Conservation (phyloP, 2,329 filamentous ascomycete species). For the Ophiostoma ips region DNA sequence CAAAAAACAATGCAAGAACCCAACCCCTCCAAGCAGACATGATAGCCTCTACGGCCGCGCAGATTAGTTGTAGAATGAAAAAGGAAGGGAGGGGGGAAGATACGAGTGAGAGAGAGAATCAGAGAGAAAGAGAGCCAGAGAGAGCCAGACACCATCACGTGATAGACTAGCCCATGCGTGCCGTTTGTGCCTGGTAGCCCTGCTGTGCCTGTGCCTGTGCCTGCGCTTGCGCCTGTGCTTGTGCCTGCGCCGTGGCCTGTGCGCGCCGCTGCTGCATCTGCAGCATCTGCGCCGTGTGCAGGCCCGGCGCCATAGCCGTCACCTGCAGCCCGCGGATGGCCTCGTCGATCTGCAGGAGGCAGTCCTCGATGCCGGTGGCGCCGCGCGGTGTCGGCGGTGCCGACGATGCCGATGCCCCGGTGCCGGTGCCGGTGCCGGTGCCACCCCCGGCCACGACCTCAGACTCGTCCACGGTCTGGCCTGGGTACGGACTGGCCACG, state of each 20-base stretch:
- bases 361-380: slow-evolving; percentile 26
- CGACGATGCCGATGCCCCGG: background rate
- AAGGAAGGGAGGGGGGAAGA: too few species aligned
- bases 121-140: too few species aligned
- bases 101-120: too few species aligned
- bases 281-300: slow-evolving; percentile 8
- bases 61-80: too few species aligned
- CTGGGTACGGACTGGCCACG: slow-evolving; percentile 23
- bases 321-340: slow-evolving; percentile 25
- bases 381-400: background rate
- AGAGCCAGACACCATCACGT: background rate
- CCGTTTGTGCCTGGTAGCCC: slow-evolving; percentile 7
- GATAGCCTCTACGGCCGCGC: too few species aligned
- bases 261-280: slow-evolving; percentile 9
- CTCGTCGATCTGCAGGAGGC: slow-evolving; percentile 35
- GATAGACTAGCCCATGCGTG: slow-evolving; percentile 3
- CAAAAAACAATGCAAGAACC: too few species aligned
- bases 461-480: background rate
- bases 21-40: too few species aligned
- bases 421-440: background rate
- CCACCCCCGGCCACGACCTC: too few species aligned
- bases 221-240: slow-evolving; percentile 13
- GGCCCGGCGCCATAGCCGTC: slow-evolving; percentile 5
- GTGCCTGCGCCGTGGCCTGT: slow-evolving; percentile 14
- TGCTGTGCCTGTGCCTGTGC: background rate